Percentiles rank a stretch among this genome's conserved stretches.
Evolutionary conservation across 129 eudicot genomes (phyloP).

Genomic region (Flaveria linearis): DNA sequence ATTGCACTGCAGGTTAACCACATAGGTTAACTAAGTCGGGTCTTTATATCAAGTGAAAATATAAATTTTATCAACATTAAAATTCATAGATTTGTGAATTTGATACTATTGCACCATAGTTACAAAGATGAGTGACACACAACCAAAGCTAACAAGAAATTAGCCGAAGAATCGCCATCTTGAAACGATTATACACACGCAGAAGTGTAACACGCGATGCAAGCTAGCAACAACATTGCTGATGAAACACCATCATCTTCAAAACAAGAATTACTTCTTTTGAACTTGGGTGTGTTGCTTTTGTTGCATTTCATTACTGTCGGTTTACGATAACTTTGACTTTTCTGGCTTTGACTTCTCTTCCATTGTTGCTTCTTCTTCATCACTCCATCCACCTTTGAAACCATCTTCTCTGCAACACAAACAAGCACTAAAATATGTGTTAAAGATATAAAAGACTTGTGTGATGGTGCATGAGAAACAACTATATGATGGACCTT

Average conservation of each 20-base stretch:
- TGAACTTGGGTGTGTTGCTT: conserved; percentile 69
- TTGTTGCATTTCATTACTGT: conserved; percentile 57
- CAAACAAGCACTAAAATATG: conserved; percentile 22
- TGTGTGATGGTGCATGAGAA: conserved; percentile 31
- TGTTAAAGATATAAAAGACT: neutral
- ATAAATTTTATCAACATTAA: neutral
- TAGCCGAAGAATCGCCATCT: conserved; percentile 11
- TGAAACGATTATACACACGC: conserved; percentile 7
- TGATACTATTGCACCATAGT: neutral
- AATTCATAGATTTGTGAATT: neutral
- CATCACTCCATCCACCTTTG: conserved; percentile 48
- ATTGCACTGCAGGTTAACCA: too few species aligned
- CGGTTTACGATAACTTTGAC: conserved; percentile 32
- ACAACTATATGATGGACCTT: conserved; percentile 28
- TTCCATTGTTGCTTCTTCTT: conserved; percentile 44
- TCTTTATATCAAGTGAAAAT: too few species aligned
- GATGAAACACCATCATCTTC: conserved; percentile 74
- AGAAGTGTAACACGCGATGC: conserved; percentile 54
- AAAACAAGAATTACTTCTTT: conserved; percentile 62
- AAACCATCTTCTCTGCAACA: conserved; percentile 42
- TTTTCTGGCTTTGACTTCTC: conserved; percentile 34
- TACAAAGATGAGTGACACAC: conserved; percentile 19
- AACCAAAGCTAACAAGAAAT: conserved; percentile 31
- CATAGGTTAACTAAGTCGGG: too few species aligned
- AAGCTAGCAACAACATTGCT: conserved; percentile 75